Evolutionary conservation across 2,329 filamentous ascomycete species (phyloP).

Genomic region (Ophiostoma himal-ulmi): DNA sequence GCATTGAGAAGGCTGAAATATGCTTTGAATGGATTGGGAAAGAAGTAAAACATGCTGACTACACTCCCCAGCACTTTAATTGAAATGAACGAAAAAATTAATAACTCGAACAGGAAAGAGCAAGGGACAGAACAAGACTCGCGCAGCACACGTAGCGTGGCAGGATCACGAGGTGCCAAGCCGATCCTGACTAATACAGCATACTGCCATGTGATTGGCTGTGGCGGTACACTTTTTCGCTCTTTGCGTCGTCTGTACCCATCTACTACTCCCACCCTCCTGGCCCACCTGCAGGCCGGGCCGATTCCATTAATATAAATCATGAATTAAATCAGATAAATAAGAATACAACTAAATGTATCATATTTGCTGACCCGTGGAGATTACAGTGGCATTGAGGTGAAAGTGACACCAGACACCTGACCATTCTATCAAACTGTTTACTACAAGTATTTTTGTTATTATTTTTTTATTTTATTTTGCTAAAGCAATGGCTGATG

Average conservation of each 20-base stretch:
- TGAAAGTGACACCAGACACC: neutral
- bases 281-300: slow-evolving; percentile 7
- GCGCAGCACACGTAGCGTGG: neutral
- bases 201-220: neutral
- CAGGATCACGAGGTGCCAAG: slow-evolving; percentile 8
- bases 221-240: neutral
- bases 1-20: neutral
- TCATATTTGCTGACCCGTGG: neutral
- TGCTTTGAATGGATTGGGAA: neutral
- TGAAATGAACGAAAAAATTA: neutral
- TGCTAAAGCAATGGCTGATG: neutral
- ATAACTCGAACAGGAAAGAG: neutral
- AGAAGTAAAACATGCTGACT: neutral
- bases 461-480: neutral
- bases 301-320: slow-evolving; percentile 1
- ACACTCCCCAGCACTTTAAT: neutral
- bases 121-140: neutral
- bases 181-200: neutral
- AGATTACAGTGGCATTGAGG: neutral
- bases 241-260: neutral
- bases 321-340: neutral
- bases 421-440: neutral
- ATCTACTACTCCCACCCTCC: slow-evolving; percentile 9
- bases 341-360: neutral
- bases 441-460: neutral